phyloP scores from a whole-genome alignment of 2,329 filamentous ascomycete species.

The Diaporthe capsici region DNA sequence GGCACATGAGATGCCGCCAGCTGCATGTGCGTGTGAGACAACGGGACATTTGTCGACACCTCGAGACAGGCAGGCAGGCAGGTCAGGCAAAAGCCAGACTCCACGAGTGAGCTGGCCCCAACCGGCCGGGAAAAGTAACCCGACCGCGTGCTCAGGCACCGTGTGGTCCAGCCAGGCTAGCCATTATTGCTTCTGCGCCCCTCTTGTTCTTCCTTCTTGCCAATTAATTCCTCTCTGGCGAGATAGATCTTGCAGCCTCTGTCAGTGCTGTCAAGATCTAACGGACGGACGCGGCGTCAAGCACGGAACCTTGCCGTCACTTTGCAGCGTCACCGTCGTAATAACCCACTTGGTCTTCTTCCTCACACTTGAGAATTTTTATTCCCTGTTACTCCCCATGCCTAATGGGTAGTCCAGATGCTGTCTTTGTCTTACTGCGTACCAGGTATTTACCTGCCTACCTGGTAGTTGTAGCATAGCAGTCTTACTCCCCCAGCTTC shows the following conservation, averaged over 20 bases:
- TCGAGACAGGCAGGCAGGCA: not conserved
- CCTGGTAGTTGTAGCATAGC: not conserved
- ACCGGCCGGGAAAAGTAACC: conserved; percentile 20
- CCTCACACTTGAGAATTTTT: not conserved
- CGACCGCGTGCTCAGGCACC: conserved; percentile 23
- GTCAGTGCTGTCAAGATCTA: conserved; percentile 27
- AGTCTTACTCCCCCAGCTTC: not conserved
- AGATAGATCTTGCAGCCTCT: conserved; percentile 25
- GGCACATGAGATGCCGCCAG: conserved; percentile 27
- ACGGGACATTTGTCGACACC: not conserved
- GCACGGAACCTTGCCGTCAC: conserved; percentile 2
- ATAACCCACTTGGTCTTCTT: not conserved
- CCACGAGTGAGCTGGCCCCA: conserved; percentile 26
- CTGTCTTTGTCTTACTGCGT: conserved; percentile 2
- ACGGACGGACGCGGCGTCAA: not conserved
- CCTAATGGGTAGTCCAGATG: not conserved
- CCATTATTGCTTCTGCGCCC: not conserved
- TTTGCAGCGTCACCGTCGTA: not conserved
- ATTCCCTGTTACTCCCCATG: not conserved
- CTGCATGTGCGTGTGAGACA: conserved; percentile 30
- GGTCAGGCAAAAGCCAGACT: not conserved
- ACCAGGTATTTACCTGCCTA: not conserved
- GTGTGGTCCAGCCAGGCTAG: not conserved
- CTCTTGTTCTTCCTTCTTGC: not conserved
- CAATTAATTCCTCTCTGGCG: conserved; percentile 20